Conservation (phyloP, 2,329 filamentous ascomycete genomes). For the Coleophoma crateriformis region DNA sequence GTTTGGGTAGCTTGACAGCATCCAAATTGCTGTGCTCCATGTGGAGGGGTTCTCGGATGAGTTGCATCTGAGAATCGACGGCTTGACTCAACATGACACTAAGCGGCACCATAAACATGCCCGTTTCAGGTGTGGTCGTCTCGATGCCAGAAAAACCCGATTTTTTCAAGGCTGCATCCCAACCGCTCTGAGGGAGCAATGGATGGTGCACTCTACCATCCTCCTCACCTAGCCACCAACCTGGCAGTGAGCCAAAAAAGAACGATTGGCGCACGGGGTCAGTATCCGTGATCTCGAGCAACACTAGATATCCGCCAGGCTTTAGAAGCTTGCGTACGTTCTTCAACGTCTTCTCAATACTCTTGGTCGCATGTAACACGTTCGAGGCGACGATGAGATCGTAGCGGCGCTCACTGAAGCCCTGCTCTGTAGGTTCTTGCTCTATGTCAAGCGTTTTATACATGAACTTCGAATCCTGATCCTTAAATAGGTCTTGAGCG, state of each 20-base stretch:
- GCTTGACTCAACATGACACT: background rate
- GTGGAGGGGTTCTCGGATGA: background rate
- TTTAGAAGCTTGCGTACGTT: background rate
- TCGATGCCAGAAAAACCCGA: conserved; percentile 19
- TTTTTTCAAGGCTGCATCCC: conserved; percentile 12
- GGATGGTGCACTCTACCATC: background rate
- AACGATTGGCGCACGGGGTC: background rate
- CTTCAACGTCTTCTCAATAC: background rate
- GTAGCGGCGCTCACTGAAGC: conserved; percentile 22
- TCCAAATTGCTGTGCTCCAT: background rate
- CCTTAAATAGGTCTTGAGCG: conserved; percentile 20
- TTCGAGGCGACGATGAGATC: conserved; percentile 32
- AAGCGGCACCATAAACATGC: background rate
- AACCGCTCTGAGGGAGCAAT: conserved; percentile 3
- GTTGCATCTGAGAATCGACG: background rate
- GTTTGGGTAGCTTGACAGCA: background rate
- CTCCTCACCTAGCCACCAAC: background rate
- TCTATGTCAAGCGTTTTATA: conserved; percentile 29
- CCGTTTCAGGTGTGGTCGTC: background rate
- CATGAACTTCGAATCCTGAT: conserved; percentile 15
- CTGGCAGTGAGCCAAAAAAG: background rate
- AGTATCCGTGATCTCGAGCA: background rate
- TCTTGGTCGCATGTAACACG: conserved; percentile 31
- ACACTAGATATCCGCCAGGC: background rate
- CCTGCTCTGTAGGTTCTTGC: conserved; percentile 22